These are phyloP conservation scores for Rubia tinctorum DNA, from an alignment of 305 asterid genomes.

Conservation along the genomic window DNA sequence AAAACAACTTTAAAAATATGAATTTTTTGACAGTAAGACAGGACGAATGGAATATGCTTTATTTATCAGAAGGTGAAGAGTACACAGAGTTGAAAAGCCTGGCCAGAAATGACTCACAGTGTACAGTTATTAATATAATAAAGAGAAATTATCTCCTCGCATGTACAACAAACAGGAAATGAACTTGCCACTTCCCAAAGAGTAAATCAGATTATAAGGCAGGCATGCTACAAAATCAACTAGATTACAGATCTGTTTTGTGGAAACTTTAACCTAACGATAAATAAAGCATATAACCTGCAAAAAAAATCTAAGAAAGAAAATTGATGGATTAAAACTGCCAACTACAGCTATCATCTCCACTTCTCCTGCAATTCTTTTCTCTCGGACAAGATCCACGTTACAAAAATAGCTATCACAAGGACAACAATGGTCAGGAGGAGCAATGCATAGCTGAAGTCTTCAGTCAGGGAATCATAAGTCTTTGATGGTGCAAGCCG, in stretches of 20 bases:
- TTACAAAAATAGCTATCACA: conserved; percentile 68
- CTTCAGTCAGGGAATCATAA: conserved; percentile 94
- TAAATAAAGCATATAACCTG: neutral
- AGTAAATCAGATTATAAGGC: neutral
- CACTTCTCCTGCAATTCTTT: conserved; percentile 98
- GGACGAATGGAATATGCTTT: too few relatives aligned
- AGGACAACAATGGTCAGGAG: conserved; percentile 85
- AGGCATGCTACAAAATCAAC: conserved; percentile 14
- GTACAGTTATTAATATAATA: neutral
- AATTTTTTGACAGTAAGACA: too few relatives aligned
- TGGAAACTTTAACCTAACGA: conserved; percentile 1
- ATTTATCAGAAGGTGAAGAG: too few relatives aligned
- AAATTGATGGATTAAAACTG: neutral
- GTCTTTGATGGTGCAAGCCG: conserved; percentile 93
- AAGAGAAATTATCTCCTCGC: neutral
- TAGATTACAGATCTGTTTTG: neutral
- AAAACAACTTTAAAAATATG: too few relatives aligned
- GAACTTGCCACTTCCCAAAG: neutral
- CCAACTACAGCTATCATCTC: conserved; percentile 46
- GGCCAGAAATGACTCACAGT: neutral
- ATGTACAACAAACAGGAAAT: conserved; percentile 10
- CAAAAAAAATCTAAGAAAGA: conserved; percentile 5
- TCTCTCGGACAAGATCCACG: conserved; percentile 93
- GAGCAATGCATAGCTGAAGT: conserved; percentile 90
- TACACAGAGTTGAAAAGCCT: neutral